phyloP scores from a whole-genome alignment of 768 basidiomycete species.

The Termitomyces titanicus region DNA sequence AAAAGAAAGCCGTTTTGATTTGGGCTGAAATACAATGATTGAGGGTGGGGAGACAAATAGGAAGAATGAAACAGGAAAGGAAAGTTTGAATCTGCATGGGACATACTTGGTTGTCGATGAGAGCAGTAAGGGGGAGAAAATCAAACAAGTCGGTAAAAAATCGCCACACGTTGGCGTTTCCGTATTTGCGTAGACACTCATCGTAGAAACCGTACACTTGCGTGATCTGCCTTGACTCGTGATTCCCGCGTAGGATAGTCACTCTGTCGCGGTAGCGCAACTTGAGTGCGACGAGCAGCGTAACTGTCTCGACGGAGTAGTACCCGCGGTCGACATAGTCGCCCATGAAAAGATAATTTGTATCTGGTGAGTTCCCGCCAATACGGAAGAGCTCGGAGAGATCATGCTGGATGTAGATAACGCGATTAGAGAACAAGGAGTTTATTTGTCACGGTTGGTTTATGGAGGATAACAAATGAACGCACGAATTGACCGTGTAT shows the following conservation, averaged over 20 bases:
- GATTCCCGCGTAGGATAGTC: constrained; percentile 96
- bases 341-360: constrained; percentile 99
- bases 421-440: constrained; percentile 6
- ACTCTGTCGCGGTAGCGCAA: constrained; percentile 97
- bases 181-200: constrained; percentile 99
- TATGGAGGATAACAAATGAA: constrained; percentile 25
- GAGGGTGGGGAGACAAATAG: constrained; percentile 6
- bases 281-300: constrained; percentile 94
- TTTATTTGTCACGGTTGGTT: constrained; percentile 11
- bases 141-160: constrained; percentile 99
- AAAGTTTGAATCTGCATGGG: constrained; percentile 2
- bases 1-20: constrained; percentile 7
- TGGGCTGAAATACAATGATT: constrained; percentile 9
- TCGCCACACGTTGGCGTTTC: constrained; percentile 99
- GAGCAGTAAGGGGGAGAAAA: constrained; percentile 93
- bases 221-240: constrained; percentile 99
- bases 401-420: constrained; percentile 72
- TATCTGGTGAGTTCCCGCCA: constrained; percentile 97
- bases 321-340: constrained; percentile 99
- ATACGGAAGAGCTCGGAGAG: constrained; percentile 98
- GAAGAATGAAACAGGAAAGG: background rate
- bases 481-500: constrained; percentile 99
- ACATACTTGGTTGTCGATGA: constrained; percentile 98
- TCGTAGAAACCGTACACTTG: constrained; percentile 99
- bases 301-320: constrained; percentile 99